phyloP scores from a whole-genome alignment of 164 flowering plant genomes.

The Liriodendron chinense region DNA sequence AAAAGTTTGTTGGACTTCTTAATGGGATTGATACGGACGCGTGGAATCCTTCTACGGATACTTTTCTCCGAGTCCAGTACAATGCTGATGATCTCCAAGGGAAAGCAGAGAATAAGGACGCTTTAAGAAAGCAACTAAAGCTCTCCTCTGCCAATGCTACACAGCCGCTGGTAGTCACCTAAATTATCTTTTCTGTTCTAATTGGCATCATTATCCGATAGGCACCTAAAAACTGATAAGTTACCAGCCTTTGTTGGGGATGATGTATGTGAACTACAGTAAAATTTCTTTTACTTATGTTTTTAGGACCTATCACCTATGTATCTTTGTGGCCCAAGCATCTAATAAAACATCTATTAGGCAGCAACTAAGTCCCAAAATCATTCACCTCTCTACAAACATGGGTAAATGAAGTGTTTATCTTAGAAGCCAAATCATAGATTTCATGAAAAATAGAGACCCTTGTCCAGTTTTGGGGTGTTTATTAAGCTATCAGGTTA shows the following conservation, averaged over 20 bases:
- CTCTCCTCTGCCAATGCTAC: conserved; percentile 51
- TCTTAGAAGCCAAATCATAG: no score
- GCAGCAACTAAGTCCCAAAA: no score
- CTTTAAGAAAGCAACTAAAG: conserved; percentile 53
- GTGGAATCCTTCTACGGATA: conserved; percentile 90
- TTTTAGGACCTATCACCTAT: no score
- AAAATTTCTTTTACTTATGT: no score
- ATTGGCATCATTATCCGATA: neutral
- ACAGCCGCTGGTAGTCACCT: conserved; percentile 65
- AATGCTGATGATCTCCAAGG: conserved; percentile 75
- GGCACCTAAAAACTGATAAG: neutral
- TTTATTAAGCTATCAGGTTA: neutral
- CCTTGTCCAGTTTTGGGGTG: neutral
- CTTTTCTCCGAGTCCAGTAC: conserved; percentile 68
- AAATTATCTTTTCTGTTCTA: neutral
- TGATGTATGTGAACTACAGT: no score
- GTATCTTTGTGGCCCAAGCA: no score
- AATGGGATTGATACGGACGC: conserved; percentile 93
- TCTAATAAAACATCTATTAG: no score
- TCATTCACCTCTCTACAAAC: no score
- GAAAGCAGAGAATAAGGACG: conserved; percentile 73
- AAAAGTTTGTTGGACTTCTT: conserved; percentile 83
- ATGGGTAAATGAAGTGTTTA: no score
- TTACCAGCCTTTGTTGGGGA: no score
- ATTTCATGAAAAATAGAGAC: no score